Base-by-base conservation (phyloP, 2,329 filamentous ascomycete genomes). In the Botrytis pseudocinerea region DNA sequence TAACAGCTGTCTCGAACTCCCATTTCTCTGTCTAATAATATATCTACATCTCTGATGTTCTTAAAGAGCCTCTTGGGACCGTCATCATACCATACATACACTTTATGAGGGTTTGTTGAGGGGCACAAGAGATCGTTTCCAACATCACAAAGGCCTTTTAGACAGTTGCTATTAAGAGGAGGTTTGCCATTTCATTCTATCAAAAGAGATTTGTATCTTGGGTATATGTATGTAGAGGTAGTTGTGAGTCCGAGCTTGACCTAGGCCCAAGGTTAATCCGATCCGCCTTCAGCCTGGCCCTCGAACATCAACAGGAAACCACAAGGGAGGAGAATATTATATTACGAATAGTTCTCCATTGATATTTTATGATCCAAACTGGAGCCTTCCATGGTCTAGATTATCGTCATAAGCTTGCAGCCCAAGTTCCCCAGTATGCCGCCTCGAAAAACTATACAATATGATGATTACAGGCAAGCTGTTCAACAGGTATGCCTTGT, bases 381-480 rank as follows among this genome's bases (percentile, higher is more conserved):
- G 32, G 20, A 46, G 28, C n/a, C 32, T 22, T 51, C 51, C 25
- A 64, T 63, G 69, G 32, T 64, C 59, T 63, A 46, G 44, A 40
- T 48, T 46, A 8, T 20, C 12, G 9, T 10, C 28, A 48, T 32
- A 38, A 57, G 40, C 28, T 32, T 38, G 28, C 25, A 44, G 20
- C 12, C 32, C 25, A 38, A 68, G 28, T 42, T 48, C 40, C 40
- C n/a, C 28, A 35, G 60, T 28, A 76, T 32, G 59, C 78, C 78
- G 77, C 74, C 78, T 73, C 77, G 78, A 70, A 79, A 76, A 72
- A 69, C 75, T 48, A 74, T 77, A 16, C 78, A 79, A 61, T 81
- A 81, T 62, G 77, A 81, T 61, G 79, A 81, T 72, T 81, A 81
- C 71, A 77, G 76, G 71, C 76, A 76, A 68, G 78, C 79, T 18